phyloP scores from a whole-genome alignment of 2,329 filamentous ascomycete species.

The Paecilomyces fulvus region DNA sequence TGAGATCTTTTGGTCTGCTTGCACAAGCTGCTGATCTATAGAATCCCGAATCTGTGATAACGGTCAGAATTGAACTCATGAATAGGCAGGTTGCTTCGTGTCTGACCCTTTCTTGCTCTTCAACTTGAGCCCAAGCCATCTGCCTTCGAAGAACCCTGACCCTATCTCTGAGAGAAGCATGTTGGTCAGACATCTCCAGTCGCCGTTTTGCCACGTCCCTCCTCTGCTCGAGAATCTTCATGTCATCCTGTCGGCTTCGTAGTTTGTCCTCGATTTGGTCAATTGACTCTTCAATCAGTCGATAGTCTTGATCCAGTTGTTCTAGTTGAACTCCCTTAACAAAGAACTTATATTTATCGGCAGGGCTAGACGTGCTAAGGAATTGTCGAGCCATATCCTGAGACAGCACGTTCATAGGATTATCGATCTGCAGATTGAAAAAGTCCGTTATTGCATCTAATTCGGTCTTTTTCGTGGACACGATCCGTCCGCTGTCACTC shows the following conservation, averaged over 20 bases:
- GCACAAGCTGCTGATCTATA: conserved; percentile 27
- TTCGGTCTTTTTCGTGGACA: conserved; percentile 78
- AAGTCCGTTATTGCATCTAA: conserved; percentile 91
- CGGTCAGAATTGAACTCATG: conserved; percentile 4
- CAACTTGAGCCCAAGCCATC: conserved; percentile 80
- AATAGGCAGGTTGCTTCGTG: background rate
- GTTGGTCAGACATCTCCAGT: conserved; percentile 57
- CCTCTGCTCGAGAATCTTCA: conserved; percentile 51
- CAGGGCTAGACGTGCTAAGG: conserved; percentile 70
- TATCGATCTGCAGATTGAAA: conserved; percentile 89
- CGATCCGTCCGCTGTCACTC: conserved; percentile 56
- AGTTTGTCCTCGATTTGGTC: conserved; percentile 63
- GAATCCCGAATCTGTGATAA: conserved; percentile 22
- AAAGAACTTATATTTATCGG: conserved; percentile 94
- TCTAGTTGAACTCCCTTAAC: conserved; percentile 90
- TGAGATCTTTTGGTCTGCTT: conserved; percentile 41
- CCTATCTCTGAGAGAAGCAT: conserved; percentile 55
- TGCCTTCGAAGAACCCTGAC: conserved; percentile 55
- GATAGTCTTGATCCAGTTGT: conserved; percentile 84
- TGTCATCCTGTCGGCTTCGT: conserved; percentile 51
- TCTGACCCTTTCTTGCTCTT: conserved; percentile 57
- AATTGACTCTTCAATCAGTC: conserved; percentile 68
- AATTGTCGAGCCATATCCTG: conserved; percentile 95
- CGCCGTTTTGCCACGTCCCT: conserved; percentile 56
- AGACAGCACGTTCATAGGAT: conserved; percentile 89